Conservation (phyloP, 495 filamentous ascomycete species). For the Poronia punctata region DNA sequence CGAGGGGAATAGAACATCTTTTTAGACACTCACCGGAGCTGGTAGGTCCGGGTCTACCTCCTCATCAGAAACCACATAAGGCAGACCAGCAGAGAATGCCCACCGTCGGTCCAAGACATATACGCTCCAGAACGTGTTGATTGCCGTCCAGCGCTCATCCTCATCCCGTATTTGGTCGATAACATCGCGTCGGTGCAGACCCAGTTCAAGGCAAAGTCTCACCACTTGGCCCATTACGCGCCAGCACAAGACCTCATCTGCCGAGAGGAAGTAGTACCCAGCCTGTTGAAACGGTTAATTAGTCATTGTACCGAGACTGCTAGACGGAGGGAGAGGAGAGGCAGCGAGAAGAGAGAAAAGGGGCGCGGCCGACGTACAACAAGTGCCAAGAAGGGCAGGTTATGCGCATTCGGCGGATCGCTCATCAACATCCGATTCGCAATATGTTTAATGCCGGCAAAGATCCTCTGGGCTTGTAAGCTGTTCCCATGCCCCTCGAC, state of each 20-base stretch:
- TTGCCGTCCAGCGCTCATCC: slow-evolving; percentile 54
- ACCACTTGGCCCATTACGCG: slow-evolving; percentile 68
- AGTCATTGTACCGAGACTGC: slow-evolving; percentile 12
- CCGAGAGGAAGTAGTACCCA: slow-evolving; percentile 77
- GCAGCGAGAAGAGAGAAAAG: background rate
- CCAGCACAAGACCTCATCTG: slow-evolving; percentile 76
- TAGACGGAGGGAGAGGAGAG: background rate
- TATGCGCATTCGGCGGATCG: slow-evolving; percentile 57
- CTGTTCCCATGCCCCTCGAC: slow-evolving; percentile 72
- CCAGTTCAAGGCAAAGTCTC: slow-evolving; percentile 72
- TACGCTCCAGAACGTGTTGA: slow-evolving; percentile 71
- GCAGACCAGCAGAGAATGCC: slow-evolving; percentile 75
- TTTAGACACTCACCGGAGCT: slow-evolving; percentile 66
- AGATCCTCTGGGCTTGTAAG: slow-evolving; percentile 61
- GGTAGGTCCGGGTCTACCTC: slow-evolving; percentile 75
- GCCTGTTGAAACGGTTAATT: slow-evolving; percentile 39
- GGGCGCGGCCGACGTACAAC: slow-evolving; percentile 27
- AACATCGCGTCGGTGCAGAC: slow-evolving; percentile 68
- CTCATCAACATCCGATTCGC: slow-evolving; percentile 61
- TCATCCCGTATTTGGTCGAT: slow-evolving; percentile 57
- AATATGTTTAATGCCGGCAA: slow-evolving; percentile 60
- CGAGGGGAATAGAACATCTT: too few relatives aligned
- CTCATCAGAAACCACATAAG: slow-evolving; percentile 73
- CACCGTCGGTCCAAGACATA: slow-evolving; percentile 76
- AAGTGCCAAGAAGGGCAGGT: slow-evolving; percentile 65